These are phyloP conservation scores for Aspergillus flavus DNA, from an alignment of 2,329 filamentous ascomycete species.

Conservation along the genomic window DNA sequence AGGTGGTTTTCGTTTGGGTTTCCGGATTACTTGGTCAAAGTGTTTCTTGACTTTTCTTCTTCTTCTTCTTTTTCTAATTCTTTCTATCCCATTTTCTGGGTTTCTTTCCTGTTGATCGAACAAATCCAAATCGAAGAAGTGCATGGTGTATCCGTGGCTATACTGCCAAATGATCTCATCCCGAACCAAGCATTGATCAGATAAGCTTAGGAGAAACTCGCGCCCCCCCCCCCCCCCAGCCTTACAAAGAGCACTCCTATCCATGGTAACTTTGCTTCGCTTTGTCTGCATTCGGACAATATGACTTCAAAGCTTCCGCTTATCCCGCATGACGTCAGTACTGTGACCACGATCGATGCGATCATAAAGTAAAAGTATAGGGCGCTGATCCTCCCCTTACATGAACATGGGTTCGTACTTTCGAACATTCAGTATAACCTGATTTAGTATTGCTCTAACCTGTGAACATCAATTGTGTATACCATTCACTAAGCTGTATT, in stretches of 20 bases:
- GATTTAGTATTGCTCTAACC: not conserved
- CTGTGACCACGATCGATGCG: not conserved
- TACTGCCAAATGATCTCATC: not conserved
- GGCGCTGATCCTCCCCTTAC: constrained; percentile 10
- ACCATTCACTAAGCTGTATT: not conserved
- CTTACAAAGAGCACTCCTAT: not conserved
- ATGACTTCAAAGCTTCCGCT: constrained; percentile 31
- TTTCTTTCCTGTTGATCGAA: not conserved
- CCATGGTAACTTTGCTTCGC: constrained; percentile 2
- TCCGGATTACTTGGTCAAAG: too few relatives aligned
- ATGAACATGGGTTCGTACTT: not conserved
- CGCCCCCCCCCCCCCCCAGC: not conserved
- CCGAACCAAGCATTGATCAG: not conserved
- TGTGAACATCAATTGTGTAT: not conserved
- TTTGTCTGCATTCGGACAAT: constrained; percentile 23
- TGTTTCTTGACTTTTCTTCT: not conserved
- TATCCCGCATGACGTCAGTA: constrained; percentile 37
- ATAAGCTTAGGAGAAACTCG: not conserved
- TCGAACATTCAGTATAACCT: not conserved
- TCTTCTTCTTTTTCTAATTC: not conserved
- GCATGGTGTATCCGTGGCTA: not conserved
- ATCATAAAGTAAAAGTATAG: constrained; percentile 18
- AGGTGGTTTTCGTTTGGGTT: not conserved
- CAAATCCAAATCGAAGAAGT: not conserved
- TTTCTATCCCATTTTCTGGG: not conserved